phyloP scores from a whole-genome alignment of 345 rosid genomes.

The Populus davidiana region DNA sequence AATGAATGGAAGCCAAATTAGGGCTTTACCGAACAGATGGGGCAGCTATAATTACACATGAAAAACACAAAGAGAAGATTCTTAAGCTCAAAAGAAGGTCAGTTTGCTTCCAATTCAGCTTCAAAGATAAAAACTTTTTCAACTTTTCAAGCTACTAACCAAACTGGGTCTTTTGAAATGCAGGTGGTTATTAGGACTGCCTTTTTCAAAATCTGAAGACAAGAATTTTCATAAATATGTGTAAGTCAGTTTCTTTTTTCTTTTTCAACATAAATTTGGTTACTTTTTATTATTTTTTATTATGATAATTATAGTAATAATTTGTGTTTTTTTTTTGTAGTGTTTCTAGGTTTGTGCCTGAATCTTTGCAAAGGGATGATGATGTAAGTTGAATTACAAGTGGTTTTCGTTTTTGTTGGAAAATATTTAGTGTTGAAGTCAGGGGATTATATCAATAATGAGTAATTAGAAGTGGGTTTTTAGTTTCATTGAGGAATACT shows the following conservation, averaged over 20 bases:
- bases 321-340: constrained; percentile 12
- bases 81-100: constrained; percentile 65
- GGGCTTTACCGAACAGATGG: constrained; percentile 34
- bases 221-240: constrained; percentile 38
- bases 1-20: constrained; percentile 18
- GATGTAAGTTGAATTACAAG: constrained; percentile 52
- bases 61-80: constrained; percentile 47
- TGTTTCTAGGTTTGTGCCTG: constrained; percentile 51
- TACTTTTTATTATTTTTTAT: not conserved
- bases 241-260: constrained; percentile 32
- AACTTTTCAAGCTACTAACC: not conserved
- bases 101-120: not conserved
- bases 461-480: too few species aligned
- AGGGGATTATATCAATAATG: too few species aligned
- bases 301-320: not conserved
- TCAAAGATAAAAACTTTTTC: not conserved
- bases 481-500: too few species aligned
- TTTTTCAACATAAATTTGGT: not conserved
- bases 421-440: too few species aligned
- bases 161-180: not conserved
- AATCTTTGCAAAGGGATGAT: constrained; percentile 73
- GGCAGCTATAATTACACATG: constrained; percentile 36
- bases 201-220: constrained; percentile 32
- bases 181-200: constrained; percentile 78
- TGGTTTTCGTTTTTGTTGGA: too few species aligned